These are phyloP conservation scores for Dioscorea zingiberensis DNA, from an alignment of 106 monocot species.

Conservation along the genomic window DNA sequence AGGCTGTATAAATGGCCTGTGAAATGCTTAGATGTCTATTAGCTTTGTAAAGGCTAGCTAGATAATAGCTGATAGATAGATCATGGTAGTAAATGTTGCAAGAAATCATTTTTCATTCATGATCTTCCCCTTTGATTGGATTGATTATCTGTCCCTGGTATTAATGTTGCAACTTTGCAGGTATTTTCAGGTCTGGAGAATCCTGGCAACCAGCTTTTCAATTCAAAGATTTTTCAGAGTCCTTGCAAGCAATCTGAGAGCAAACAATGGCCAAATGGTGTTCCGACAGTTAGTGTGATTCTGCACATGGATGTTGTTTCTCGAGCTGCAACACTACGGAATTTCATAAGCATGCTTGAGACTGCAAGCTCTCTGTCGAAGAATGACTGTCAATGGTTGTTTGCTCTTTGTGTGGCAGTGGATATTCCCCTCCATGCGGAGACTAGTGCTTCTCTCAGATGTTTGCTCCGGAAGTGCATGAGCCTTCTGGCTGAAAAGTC, in stretches of 20 bases:
- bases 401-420: constrained; percentile 63
- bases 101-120: too few species aligned
- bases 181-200: constrained; percentile 21
- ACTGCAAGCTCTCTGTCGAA: constrained; percentile 28
- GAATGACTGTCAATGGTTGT: constrained; percentile 73
- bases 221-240: background rate
- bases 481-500: constrained; percentile 44
- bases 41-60: too few species aligned
- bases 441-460: constrained; percentile 63
- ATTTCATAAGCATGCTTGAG: constrained; percentile 38
- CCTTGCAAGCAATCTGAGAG: constrained; percentile 2
- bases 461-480: constrained; percentile 70
- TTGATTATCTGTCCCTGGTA: too few species aligned
- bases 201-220: constrained; percentile 12
- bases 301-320: constrained; percentile 37
- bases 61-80: too few species aligned
- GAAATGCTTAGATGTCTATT: too few species aligned
- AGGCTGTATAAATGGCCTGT: too few species aligned
- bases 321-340: constrained; percentile 57
- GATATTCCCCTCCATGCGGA: constrained; percentile 67
- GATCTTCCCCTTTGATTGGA: too few species aligned
- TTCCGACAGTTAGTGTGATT: constrained; percentile 42
- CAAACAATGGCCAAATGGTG: constrained; percentile 10
- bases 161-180: constrained; percentile 7
- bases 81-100: too few species aligned